Evolutionary conservation across 768 basidiomycete species (phyloP), one percentile per base, ranked within the genome.

Genomic region (Mycena metata): DNA sequence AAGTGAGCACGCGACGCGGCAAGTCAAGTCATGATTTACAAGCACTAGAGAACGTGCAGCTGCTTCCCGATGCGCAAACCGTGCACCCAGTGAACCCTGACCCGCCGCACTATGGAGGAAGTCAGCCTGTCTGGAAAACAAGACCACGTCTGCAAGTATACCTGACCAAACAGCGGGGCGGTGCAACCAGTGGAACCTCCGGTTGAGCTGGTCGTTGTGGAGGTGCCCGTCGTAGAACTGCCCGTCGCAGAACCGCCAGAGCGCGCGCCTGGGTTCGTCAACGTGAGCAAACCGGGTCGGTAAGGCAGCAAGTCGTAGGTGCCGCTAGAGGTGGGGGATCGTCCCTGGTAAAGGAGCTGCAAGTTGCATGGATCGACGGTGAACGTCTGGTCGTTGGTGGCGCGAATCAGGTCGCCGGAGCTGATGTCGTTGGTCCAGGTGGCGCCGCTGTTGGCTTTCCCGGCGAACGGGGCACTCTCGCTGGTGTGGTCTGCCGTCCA

Each of bases 371-470:
- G 67, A 64, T 60, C 52, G 55, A 72, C 54, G 24, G 63, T 50
- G 60, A 66, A 57, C 17, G 71, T 72, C 68, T 72, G 64, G 64
- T 72, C 71, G 42, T 45, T 43, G 6, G 51, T 69, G 30, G 17
- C 35, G 9, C 71, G 67, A 13, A 72, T 72, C 21, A 65, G 24
- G 58, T 72, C 71, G 24, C 71, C 71, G 50, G 59, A 50, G 56
- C 68, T 69, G 60, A 72, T 72, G 45, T 72, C 71, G 24, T 66
- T 54, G 42, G 68, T 69, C 71, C 71, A 72, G 5, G 68, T 59
- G 19, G 68, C 59, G 16, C 68, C 68, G 60, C 62, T 69, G 56
- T 72, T 72, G 17, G 64, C 71, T 16, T 59, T 60, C 9, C 71
- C 71, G 23, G 71, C 71, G 41, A 72, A 72, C 5, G 71, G 71